Evolutionary conservation across 1,139 yeast species (phyloP).

Genomic region (Saccharomyces hybrid): DNA sequence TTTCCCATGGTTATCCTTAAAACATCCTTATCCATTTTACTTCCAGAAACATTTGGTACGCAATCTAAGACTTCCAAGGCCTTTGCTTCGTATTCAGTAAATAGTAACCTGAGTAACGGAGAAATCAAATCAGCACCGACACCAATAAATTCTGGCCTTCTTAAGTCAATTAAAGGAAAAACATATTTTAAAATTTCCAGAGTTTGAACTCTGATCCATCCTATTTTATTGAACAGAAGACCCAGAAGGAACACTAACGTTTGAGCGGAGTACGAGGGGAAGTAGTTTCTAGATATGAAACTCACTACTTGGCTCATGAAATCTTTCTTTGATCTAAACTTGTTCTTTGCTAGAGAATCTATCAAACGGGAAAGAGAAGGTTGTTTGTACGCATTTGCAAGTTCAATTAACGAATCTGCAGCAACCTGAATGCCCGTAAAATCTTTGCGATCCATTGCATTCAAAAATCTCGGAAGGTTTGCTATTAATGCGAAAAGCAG

Average conservation of each 20-base stretch:
- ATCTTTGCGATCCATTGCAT: slow-evolving; percentile 57
- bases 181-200: slow-evolving; percentile 66
- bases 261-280: slow-evolving; percentile 70
- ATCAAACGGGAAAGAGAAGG: slow-evolving; percentile 64
- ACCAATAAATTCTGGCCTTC: slow-evolving; percentile 72
- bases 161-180: slow-evolving; percentile 70
- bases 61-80: slow-evolving; percentile 88
- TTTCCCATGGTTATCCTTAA: slow-evolving; percentile 88
- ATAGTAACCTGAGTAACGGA: slow-evolving; percentile 71
- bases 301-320: slow-evolving; percentile 74
- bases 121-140: slow-evolving; percentile 93
- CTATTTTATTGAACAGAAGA: slow-evolving; percentile 61
- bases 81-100: slow-evolving; percentile 80
- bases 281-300: slow-evolving; percentile 57
- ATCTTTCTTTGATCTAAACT: slow-evolving; percentile 83
- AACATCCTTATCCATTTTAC: slow-evolving; percentile 84
- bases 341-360: slow-evolving; percentile 63
- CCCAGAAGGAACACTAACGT: slow-evolving; percentile 71
- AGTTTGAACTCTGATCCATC: slow-evolving; percentile 76
- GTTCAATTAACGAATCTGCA: slow-evolving; percentile 47
- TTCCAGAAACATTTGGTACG: slow-evolving; percentile 77
- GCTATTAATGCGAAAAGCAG: slow-evolving; percentile 65
- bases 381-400: slow-evolving; percentile 55
- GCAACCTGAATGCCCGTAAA: slow-evolving; percentile 50
- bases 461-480: slow-evolving; percentile 75